Evolutionary conservation across 805 yeast genomes (phyloP), one percentile per base, ranked within the genome.

Genomic region (Clavispora phyllophila): DNA sequence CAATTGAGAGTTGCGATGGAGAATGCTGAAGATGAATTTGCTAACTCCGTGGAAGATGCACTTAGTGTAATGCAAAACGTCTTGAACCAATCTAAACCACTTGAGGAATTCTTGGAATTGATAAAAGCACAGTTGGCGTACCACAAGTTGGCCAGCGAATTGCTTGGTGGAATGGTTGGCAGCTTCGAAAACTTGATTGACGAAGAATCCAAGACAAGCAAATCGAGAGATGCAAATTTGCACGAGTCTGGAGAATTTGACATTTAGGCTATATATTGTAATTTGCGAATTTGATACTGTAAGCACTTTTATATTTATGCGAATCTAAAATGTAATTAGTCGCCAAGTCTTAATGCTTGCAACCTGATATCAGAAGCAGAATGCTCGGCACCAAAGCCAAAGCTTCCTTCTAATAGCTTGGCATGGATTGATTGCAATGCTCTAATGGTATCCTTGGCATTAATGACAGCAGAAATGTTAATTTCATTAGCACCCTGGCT

Each of bases 401-500:
- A 55, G 40, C 51, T 54, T 5, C 63, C 70, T 50, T 82, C 83
- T 51, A 91, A 66, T 47, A 91, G 65, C 45, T 78, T 81, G 35
- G 82, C 84, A 60, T 93, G 99, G 45, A 93, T 81, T 5, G 89
- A 84, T 59, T 81, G 81, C 51, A 93, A 73, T 4, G 98, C 98
- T 61, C 86, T 85, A 24, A 87, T 67, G 12, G 95, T 82, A 58
- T 93, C 93, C 43, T 70, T 68, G 51, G 86, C 88, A 50, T 85
- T 86, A 48, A 93, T 88, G 41, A 93, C 99, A 50, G 97, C 95
- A 26, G 96, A 86, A 41, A 93, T 93, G 63, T 93, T 93, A 58
- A 93, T 93, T 67, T 93, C 99, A 58, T 91, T 91, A 15, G 98
- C 96, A 56, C 99, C 99, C 74, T 93, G 99, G 44, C 89, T 79